phyloP scores from a whole-genome alignment of 192 early-diverging fungal genomes.

The Umbelopsis isabellina region DNA sequence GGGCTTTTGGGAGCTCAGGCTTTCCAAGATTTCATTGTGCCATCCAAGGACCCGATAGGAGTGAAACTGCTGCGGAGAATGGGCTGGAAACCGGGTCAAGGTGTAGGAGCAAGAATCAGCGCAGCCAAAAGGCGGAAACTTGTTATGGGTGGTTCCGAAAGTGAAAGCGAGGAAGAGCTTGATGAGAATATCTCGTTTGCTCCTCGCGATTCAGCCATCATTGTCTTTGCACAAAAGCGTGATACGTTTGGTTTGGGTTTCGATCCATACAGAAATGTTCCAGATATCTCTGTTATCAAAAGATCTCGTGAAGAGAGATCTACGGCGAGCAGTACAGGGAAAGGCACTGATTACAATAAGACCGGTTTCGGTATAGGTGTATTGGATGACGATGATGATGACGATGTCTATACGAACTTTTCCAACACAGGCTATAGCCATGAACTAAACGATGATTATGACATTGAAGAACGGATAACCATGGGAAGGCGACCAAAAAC shows the following conservation, averaged over 20 bases:
- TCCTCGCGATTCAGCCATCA: slow-evolving; percentile 62
- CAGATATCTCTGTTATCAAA: slow-evolving; percentile 53
- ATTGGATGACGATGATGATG: slow-evolving; percentile 68
- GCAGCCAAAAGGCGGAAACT: slow-evolving; percentile 37
- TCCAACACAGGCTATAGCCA: slow-evolving; percentile 20
- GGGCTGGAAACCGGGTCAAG: slow-evolving; percentile 91
- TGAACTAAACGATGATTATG: slow-evolving; percentile 33
- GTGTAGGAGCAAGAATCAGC: slow-evolving; percentile 72
- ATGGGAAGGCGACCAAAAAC: slow-evolving; percentile 38
- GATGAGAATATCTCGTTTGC: slow-evolving; percentile 64
- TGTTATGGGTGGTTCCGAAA: slow-evolving; percentile 22
- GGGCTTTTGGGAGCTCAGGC: slow-evolving; percentile 30
- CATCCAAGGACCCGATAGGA: slow-evolving; percentile 63
- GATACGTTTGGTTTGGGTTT: slow-evolving; percentile 72
- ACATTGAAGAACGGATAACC: slow-evolving; percentile 28
- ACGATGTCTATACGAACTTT: slow-evolving; percentile 41
- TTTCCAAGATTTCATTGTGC: slow-evolving; percentile 46
- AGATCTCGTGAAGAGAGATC: slow-evolving; percentile 42
- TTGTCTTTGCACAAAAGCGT: slow-evolving; percentile 52
- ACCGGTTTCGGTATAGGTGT: slow-evolving; percentile 67
- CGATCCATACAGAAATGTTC: slow-evolving; percentile 65
- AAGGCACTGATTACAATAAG: slow-evolving; percentile 5
- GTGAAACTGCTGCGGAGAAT: slow-evolving; percentile 70
- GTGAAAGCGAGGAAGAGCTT: slow-evolving; percentile 53
- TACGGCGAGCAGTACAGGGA: neutral